phyloP scores from a whole-genome alignment of 495 filamentous ascomycete genomes.

The Tirmania nivea region DNA sequence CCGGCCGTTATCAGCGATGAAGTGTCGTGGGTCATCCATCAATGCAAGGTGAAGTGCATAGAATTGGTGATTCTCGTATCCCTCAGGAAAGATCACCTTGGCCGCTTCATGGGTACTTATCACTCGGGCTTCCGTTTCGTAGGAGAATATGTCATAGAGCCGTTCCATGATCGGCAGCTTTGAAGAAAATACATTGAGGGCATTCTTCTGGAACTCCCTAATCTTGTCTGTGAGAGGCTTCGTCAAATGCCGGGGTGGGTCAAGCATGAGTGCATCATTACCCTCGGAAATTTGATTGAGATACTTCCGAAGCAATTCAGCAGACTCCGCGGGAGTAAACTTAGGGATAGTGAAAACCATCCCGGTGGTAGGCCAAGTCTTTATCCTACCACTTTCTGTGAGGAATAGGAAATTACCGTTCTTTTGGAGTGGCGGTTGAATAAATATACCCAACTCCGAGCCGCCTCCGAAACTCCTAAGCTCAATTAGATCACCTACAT shows the following conservation, averaged over 20 bases:
- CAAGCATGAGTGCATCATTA: background rate
- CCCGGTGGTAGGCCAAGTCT: background rate
- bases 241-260: conserved; percentile 2
- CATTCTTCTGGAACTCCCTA: conserved; percentile 2
- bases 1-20: conserved; percentile 10
- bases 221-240: conserved; percentile 4
- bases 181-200: conserved; percentile 3
- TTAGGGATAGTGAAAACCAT: background rate
- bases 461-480: background rate
- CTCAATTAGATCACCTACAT: background rate
- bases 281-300: background rate
- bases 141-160: conserved; percentile 9
- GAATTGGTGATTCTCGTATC: conserved; percentile 3
- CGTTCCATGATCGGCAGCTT: conserved; percentile 2
- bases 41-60: conserved; percentile 16
- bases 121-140: conserved; percentile 1
- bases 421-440: background rate
- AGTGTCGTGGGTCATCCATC: conserved; percentile 14
- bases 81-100: conserved; percentile 10
- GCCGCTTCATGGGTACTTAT: conserved; percentile 12
- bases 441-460: background rate
- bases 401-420: background rate
- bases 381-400: background rate
- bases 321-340: background rate
- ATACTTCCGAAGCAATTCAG: background rate